Evolutionary conservation across 805 yeast species (phyloP), one percentile per base, ranked within the genome.

Genomic region (Metschnikowia kofuensis): DNA sequence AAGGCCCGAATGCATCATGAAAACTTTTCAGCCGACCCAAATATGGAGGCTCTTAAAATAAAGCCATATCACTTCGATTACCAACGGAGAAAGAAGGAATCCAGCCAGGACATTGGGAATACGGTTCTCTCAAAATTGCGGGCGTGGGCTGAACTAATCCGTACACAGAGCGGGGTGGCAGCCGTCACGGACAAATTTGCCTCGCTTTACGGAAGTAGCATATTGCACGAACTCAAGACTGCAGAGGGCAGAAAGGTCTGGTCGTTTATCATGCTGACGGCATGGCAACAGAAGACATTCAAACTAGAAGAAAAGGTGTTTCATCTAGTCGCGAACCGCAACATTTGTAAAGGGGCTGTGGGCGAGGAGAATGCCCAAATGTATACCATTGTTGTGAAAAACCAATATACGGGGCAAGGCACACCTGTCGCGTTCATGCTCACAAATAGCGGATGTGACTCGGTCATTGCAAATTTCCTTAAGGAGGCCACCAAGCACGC

Each of bases 231-330:
- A 3, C 21, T 21, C 21, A 21, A 21, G 6, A 45, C 55, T 26
- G 62, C 45, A 15, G 32, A 30, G 13, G 32, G 32, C 5, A 30
- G 32, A 30, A 12, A 30, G 2, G 32, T 30, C 6, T 30, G 32
- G 32, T 30, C 32, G 10, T 30, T 4, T 30, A 12, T 30, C 13
- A 30, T 2, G 32, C 10, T 30, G 32, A 30, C 32, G 12, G 12
- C 32, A 2, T 30, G 32, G 32, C 32, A 30, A 30, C 32, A 30
- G 5, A 30, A 12, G 32, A 30, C 32, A 12, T 12, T 30, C 10
- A 10, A 9, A 5, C 12, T 10, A 30, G 13, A 30, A 9, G 10
- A 9, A 9, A 30, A 30, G 13, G 32, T 30, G 10, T 10, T 6
- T 30, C 32, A 30, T 30, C 32, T 30, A 10, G 32, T 10, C 32